These are phyloP conservation scores for Aspergillus caelatus DNA, from an alignment of 2,329 filamentous ascomycete species.

Conservation along the genomic window DNA sequence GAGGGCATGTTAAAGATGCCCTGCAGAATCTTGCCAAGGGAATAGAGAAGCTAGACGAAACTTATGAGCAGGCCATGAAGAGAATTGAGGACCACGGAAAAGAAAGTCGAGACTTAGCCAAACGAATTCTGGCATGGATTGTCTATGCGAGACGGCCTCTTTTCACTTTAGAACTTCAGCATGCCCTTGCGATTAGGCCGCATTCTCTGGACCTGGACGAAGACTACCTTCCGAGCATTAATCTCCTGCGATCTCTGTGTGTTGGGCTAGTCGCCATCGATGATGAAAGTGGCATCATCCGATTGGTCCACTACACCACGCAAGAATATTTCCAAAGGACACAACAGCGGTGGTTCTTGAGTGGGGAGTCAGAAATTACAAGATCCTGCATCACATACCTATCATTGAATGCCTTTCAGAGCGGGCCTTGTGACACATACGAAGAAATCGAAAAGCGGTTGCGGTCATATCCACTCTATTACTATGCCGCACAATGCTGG, in stretches of 20 bases:
- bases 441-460: slow-evolving; percentile 17
- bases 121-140: not conserved
- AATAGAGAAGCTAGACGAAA: not conserved
- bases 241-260: not conserved
- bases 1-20: not conserved
- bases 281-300: slow-evolving; percentile 40
- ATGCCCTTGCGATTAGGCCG: not conserved
- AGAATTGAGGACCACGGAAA: not conserved
- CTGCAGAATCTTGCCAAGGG: not conserved
- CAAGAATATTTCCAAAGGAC: slow-evolving; percentile 49
- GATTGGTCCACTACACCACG: slow-evolving; percentile 51
- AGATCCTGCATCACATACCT: slow-evolving; percentile 42
- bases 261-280: slow-evolving; percentile 24
- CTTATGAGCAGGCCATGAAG: not conserved
- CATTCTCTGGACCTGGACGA: not conserved
- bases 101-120: not conserved
- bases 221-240: not conserved
- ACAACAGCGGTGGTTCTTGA: slow-evolving; percentile 32
- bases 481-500: slow-evolving; percentile 29
- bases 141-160: not conserved
- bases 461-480: slow-evolving; percentile 20
- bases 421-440: slow-evolving; percentile 12
- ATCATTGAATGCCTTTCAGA: slow-evolving; percentile 33
- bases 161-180: not conserved
- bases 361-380: slow-evolving; percentile 31